Base-by-base conservation (phyloP, 1,284 basidiomycete genomes). In the Irpex lacteus region DNA sequence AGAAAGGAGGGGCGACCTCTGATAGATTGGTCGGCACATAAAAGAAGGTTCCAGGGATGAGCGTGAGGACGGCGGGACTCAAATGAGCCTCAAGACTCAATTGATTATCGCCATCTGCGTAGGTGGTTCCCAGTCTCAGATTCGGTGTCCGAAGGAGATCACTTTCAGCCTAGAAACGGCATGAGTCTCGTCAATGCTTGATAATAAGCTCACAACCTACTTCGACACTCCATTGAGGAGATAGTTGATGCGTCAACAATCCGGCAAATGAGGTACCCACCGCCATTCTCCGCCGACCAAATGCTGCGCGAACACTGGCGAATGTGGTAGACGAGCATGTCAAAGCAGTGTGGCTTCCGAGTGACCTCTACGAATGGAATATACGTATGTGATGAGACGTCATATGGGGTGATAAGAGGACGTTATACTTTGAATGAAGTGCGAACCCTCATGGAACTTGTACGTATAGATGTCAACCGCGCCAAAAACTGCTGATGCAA, bases 201-300 rank as follows among this genome's bases (percentile, higher is more conserved):
- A 11, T 19, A n/a, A 18, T 21, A 21, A 26, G 13, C 44, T 8
- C 15, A 52, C 37, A 26, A 61, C 77, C 34, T 11, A 79, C 80
- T 72, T 79, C 75, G 52, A 81, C 72, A 53, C 71, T 70, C 26
- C 85, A 71, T 9, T 78, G 75, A 2, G 81, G 81, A 9, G 79
- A 81, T 56, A 56, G 4, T 18, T 56, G 54, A 36, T 56, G 54
- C 34, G 54, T 56, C 15, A 56, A 21, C n/a, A 36, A 56, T 56
- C 54, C 54, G 11, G 34, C n/a, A 36, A 56, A 56, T 21, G 54
- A 56, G 32, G 54, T 56, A 6, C 54, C 54, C 9, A 56, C 13
- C 7, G 34, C 54, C 13, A 36, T 18, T 56, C 54, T 56, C 19
- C 54, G 54, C 19, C 54, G 7, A 9, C 21, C 34, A 13, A 6